Conservation (phyloP, 2,329 filamentous ascomycete genomes). For the Graphiopsis chlorocephala region DNA sequence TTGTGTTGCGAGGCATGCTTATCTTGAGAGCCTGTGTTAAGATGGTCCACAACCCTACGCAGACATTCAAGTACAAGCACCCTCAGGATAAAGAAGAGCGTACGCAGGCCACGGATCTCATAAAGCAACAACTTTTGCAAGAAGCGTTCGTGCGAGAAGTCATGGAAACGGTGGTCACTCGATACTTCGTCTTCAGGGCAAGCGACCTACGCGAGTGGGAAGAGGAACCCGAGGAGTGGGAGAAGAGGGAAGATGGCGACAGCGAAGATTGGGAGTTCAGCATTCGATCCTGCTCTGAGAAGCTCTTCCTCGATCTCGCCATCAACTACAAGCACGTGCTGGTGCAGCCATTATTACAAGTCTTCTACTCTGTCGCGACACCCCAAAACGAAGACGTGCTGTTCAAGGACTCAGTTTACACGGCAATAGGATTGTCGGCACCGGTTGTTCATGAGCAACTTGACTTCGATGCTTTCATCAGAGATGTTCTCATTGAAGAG, state of each 20-base stretch:
- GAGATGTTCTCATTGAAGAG: constrained; percentile 72
- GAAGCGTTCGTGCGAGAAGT: constrained; percentile 75
- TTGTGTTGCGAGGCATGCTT: constrained; percentile 79
- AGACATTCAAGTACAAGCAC: constrained; percentile 80
- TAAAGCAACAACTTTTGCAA: constrained; percentile 74
- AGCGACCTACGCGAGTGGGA: constrained; percentile 89
- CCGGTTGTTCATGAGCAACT: constrained; percentile 70
- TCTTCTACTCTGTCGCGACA: constrained; percentile 76
- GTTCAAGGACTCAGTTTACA: constrained; percentile 92
- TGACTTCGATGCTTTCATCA: constrained; percentile 79
- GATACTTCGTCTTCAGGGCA: constrained; percentile 82
- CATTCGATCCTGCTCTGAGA: constrained; percentile 87
- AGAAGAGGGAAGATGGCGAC: constrained; percentile 80
- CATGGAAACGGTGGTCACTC: constrained; percentile 79
- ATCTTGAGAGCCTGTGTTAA: constrained; percentile 78
- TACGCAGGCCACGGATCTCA: constrained; percentile 62
- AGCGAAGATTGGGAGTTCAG: constrained; percentile 89
- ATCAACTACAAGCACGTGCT: constrained; percentile 84
- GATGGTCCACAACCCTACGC: constrained; percentile 76
- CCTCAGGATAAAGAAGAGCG: constrained; percentile 74
- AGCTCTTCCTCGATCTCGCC: constrained; percentile 86
- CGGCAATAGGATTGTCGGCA: constrained; percentile 82
- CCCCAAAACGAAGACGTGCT: constrained; percentile 67
- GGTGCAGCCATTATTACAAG: constrained; percentile 72
- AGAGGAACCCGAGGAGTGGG: constrained; percentile 93